Evolutionary conservation across 192 early-diverging fungal genomes (phyloP).

Genomic region (Mortierella hygrophila): DNA sequence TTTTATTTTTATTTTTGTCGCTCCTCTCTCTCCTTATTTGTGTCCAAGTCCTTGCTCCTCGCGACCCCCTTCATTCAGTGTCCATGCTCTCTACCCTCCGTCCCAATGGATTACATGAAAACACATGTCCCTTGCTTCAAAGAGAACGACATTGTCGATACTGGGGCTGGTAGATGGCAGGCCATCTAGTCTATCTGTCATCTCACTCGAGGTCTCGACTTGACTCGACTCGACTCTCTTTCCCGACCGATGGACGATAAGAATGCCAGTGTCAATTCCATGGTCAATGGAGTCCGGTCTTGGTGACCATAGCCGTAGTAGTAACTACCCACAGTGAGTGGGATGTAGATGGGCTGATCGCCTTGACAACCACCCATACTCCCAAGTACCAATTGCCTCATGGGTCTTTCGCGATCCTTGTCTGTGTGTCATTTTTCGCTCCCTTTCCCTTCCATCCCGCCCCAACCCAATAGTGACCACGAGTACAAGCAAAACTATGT

Average conservation of each 20-base stretch:
- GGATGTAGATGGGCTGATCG: too few species aligned
- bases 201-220: too few species aligned
- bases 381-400: too few species aligned
- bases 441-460: constrained; percentile 1
- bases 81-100: not conserved
- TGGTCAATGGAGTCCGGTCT: too few species aligned
- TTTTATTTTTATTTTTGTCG: not conserved
- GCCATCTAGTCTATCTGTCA: not conserved
- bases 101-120: not conserved
- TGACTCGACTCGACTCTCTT: too few species aligned
- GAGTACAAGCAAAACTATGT: constrained; percentile 1
- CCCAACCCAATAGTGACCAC: constrained; percentile 2
- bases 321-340: too few species aligned
- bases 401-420: not conserved
- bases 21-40: too few species aligned
- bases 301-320: too few species aligned
- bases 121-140: not conserved
- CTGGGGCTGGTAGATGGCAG: not conserved
- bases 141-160: not conserved
- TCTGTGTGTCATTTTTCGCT: not conserved
- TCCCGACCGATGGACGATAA: too few species aligned
- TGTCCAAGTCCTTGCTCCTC: too few species aligned
- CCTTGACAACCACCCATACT: too few species aligned
- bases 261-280: too few species aligned
- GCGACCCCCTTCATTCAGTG: not conserved